Evolutionary conservation across 2,329 filamentous ascomycete genomes (phyloP), one percentile per base, ranked within the genome.

Genomic region (Orbilia ellipsospora): DNA sequence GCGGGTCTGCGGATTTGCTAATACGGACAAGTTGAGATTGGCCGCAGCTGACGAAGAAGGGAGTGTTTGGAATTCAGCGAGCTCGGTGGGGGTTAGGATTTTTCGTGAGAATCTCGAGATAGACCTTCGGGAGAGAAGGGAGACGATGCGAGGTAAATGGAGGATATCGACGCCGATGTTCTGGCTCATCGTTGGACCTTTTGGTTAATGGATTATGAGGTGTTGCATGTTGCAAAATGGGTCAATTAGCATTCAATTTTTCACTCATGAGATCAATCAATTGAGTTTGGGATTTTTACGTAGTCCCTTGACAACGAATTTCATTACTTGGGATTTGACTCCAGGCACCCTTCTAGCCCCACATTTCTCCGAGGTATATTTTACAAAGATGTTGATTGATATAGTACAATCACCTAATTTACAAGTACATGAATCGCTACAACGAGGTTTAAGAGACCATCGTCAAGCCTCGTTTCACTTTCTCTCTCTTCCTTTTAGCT

Each of bases 401-500:
- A 61, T 61, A 12, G 8, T 61, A 52, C 44, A 52, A n/a, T n/a
- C 13, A 18, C 54, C 18, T 44, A 64, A 40, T 48, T 61, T 73
- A 66, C 60, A 65, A 23, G 2, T 23, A 23, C 36, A 23, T 36
- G 13, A 16, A n/a, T 18, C 44, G 5, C 13, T 12, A 18, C 4
- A 48, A 48, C 16, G 40, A 56, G 10, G 31, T 3, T 54, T 48
- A 72, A 7, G 36, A 69, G 13, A 40, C 52, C 18, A 48, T 44
- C 13, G 51, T 48, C 63, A 63, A 68, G 8, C 70, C 70, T 48
- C 70, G 70, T 44, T 68, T 74, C 16, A 28, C 63, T 16, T 44
- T 76, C 77, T 90, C 89, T 67, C 87, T 84, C 79, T 90, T 89
- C 56, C 89, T 84, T 83, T 88, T 90, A 81, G 90, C 88, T 84